phyloP scores from a whole-genome alignment of 2,329 filamentous ascomycete species.

The Alternaria panax region DNA sequence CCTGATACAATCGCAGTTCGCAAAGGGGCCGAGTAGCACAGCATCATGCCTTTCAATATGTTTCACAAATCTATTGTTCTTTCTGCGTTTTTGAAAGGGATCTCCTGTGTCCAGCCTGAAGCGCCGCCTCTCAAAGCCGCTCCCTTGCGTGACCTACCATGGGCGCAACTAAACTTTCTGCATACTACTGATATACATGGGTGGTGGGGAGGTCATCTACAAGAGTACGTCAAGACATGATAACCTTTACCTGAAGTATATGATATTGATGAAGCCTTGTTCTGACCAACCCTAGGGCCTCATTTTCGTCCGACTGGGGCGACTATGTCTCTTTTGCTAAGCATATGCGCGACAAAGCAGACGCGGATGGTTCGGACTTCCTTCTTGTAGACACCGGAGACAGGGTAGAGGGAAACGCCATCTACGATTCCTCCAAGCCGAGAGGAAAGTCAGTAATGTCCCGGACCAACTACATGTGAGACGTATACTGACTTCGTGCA shows the following conservation, averaged over 20 bases:
- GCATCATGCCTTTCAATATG: conserved; percentile 24
- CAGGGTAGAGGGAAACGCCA: conserved; percentile 89
- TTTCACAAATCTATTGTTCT: conserved; percentile 21
- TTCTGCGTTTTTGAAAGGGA: conserved; percentile 51
- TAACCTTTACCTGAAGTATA: not conserved
- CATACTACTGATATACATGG: conserved; percentile 92
- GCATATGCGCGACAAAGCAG: conserved; percentile 80
- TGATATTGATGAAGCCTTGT: not conserved
- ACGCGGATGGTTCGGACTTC: conserved; percentile 80
- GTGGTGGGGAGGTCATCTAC: conserved; percentile 91
- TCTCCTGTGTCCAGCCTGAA: conserved; percentile 71
- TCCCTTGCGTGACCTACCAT: conserved; percentile 82
- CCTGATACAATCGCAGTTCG: conserved; percentile 10
- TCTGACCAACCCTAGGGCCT: conserved; percentile 63
- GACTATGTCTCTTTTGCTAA: conserved; percentile 94
- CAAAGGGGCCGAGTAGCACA: not conserved
- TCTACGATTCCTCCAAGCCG: conserved; percentile 88
- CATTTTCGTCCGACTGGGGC: conserved; percentile 96
- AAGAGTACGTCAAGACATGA: conserved; percentile 69
- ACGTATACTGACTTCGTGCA: not conserved
- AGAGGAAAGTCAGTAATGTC: conserved; percentile 67
- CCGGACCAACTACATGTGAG: not conserved
- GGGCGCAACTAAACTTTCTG: conserved; percentile 94
- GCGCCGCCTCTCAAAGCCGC: conserved; percentile 79
- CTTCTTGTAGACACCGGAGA: conserved; percentile 97